A percentile compares a stretch with the other conserved stretches of the same genome.
These are phyloP conservation scores for Thalassiosira livingstoniorum DNA, from an alignment of 352 stramenopile genomes.

Conservation along the genomic window DNA sequence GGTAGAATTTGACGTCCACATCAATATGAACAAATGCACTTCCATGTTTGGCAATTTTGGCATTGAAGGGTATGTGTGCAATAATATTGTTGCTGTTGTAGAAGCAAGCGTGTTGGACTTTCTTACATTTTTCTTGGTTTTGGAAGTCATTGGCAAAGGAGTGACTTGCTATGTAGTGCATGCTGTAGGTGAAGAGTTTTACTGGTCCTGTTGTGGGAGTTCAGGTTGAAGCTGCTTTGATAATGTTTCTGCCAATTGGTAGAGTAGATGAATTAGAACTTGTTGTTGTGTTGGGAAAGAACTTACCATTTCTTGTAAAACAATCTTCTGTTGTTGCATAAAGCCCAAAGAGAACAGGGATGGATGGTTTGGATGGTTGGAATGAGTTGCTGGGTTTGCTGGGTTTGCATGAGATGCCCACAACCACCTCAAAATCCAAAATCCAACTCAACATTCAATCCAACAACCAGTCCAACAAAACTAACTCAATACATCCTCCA, in stretches of 20 bases:
- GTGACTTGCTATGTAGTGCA: conserved; percentile 63
- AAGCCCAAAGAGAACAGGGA: conserved; percentile 72
- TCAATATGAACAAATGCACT: conserved; percentile 60
- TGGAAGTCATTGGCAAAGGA: conserved; percentile 67
- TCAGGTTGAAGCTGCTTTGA: background rate
- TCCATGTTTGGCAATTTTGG: conserved; percentile 50
- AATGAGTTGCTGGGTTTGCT: too few species aligned
- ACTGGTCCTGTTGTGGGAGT: background rate
- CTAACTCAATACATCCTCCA: conserved; percentile 84
- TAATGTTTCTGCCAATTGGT: background rate
- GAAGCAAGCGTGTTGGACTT: conserved; percentile 70
- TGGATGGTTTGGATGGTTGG: too few species aligned
- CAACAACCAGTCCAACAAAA: too few species aligned
- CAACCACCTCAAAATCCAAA: too few species aligned
- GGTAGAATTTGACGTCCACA: conserved; percentile 62
- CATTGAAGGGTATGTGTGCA: conserved; percentile 62
- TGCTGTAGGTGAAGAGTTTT: conserved; percentile 73
- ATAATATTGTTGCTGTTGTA: conserved; percentile 69
- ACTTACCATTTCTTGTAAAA: conserved; percentile 70
- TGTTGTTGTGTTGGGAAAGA: background rate
- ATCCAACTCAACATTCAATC: too few species aligned
- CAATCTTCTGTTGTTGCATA: conserved; percentile 74
- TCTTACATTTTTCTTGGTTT: conserved; percentile 68
- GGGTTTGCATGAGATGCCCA: too few species aligned
- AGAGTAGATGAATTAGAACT: background rate